Evolutionary conservation across 768 basidiomycete genomes (phyloP).

Genomic region (Macrocybe gigantea): DNA sequence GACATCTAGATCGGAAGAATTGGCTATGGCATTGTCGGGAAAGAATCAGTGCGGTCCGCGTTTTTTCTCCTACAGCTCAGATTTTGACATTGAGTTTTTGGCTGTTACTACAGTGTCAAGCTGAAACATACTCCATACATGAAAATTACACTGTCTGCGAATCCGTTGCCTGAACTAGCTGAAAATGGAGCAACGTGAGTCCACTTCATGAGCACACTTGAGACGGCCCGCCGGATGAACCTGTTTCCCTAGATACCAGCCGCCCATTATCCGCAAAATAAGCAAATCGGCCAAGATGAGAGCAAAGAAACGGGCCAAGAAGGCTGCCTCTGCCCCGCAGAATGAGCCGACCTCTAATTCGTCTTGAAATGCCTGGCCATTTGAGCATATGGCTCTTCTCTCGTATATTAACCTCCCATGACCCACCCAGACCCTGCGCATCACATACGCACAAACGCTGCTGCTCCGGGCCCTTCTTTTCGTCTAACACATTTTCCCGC

Average conservation of each 20-base stretch:
- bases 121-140: slow-evolving; percentile 60
- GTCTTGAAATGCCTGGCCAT: too few relatives aligned
- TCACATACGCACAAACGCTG: too few relatives aligned
- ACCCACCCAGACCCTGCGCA: too few relatives aligned
- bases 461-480: too few relatives aligned
- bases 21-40: slow-evolving; percentile 45
- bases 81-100: neutral
- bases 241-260: slow-evolving; percentile 43
- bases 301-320: slow-evolving; percentile 35
- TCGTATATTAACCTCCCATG: too few relatives aligned
- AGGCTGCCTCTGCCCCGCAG: slow-evolving; percentile 1
- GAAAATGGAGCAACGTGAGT: slow-evolving; percentile 48
- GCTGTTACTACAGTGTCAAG: slow-evolving; percentile 34
- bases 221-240: neutral
- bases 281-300: slow-evolving; percentile 54
- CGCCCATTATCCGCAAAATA: slow-evolving; percentile 43
- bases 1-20: slow-evolving; percentile 10
- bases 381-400: too few relatives aligned
- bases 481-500: too few relatives aligned
- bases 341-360: too few relatives aligned
- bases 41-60: slow-evolving; percentile 47
- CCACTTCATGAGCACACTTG: neutral
- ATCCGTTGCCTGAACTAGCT: slow-evolving; percentile 32
- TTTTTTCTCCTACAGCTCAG: slow-evolving; percentile 2
- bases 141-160: slow-evolving; percentile 57